Percentiles rank a stretch among this genome's conserved stretches.
Conservation (phyloP, 192 early-diverging fungal species). For the Obelidium mucronatum region DNA sequence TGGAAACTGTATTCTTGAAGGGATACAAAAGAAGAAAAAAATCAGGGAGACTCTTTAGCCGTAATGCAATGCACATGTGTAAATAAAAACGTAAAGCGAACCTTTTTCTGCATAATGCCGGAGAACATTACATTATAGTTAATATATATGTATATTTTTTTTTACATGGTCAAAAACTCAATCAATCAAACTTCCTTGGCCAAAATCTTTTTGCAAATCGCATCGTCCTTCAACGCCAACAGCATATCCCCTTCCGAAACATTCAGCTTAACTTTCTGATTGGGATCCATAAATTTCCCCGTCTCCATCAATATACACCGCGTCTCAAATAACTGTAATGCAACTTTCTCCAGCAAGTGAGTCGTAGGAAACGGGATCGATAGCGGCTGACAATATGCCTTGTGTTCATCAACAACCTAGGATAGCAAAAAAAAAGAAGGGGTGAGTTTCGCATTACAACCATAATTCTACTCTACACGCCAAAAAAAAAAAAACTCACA, state of each 20-base stretch:
- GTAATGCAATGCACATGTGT: too few species aligned
- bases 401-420: conserved; percentile 41
- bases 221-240: conserved; percentile 63
- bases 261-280: conserved; percentile 71
- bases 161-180: too few species aligned
- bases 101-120: too few species aligned
- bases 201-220: too few species aligned
- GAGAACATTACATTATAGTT: too few species aligned
- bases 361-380: conserved; percentile 64
- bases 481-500: conserved; percentile 44
- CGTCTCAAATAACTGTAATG: conserved; percentile 46
- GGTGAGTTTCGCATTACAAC: not conserved
- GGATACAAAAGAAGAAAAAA: too few species aligned
- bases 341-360: conserved; percentile 68
- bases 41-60: too few species aligned
- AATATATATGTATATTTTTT: too few species aligned
- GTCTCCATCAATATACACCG: conserved; percentile 32
- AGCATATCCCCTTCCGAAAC: conserved; percentile 82
- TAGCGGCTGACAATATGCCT: conserved; percentile 74
- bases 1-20: too few species aligned
- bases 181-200: too few species aligned
- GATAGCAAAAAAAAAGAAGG: not conserved
- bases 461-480: not conserved
- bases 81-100: too few species aligned
- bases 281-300: conserved; percentile 56